A percentile compares a stretch with the other conserved stretches of the same genome.
Evolutionary conservation across 1,139 yeast genomes (phyloP).

Genomic region (Protomyces arabidopsidicola): DNA sequence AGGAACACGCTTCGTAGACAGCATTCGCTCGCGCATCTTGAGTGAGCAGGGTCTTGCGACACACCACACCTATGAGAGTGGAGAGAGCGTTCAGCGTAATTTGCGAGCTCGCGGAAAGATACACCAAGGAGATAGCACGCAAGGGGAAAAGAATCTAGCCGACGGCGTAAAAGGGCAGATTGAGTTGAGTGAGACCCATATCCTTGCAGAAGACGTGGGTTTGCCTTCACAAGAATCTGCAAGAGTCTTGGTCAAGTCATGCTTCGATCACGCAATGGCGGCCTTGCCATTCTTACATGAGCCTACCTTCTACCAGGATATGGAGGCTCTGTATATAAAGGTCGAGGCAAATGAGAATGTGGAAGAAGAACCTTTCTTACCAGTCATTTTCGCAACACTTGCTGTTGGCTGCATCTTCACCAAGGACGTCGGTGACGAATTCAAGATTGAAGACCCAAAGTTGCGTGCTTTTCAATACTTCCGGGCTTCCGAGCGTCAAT

Average conservation of each 20-base stretch:
- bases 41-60: conserved; percentile 9
- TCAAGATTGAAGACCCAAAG: conserved; percentile 45
- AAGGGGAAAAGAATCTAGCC: not conserved
- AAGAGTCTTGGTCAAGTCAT: conserved; percentile 61
- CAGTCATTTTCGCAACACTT: conserved; percentile 67
- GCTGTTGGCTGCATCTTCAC: conserved; percentile 72
- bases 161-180: conserved; percentile 12
- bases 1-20: conserved; percentile 34
- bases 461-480: conserved; percentile 74
- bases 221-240: conserved; percentile 75
- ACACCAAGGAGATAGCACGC: conserved; percentile 6
- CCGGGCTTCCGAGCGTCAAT: conserved; percentile 69
- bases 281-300: conserved; percentile 79
- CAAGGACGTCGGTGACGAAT: conserved; percentile 36
- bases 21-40: conserved; percentile 32
- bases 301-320: conserved; percentile 62
- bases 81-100: conserved; percentile 26
- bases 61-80: conserved; percentile 27
- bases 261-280: conserved; percentile 84
- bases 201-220: conserved; percentile 49
- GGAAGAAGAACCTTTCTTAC: conserved; percentile 69
- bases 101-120: not conserved
- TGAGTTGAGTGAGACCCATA: conserved; percentile 23
- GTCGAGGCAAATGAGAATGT: conserved; percentile 67
- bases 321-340: conserved; percentile 57